Evolutionary conservation across 345 rosid genomes (phyloP).

Genomic region (Zanthoxylum bungeanum): DNA sequence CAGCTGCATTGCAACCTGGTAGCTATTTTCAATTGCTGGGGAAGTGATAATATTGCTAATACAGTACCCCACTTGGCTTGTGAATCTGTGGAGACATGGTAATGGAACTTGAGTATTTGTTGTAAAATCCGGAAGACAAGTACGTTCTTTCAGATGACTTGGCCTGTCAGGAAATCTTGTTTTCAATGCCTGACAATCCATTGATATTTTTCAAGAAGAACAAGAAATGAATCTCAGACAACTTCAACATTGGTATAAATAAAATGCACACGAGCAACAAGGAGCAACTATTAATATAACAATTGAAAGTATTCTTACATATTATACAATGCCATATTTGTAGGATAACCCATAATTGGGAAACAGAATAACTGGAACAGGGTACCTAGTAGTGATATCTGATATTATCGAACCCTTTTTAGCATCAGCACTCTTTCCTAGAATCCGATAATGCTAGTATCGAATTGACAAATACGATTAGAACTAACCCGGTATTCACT

Average conservation of each 20-base stretch:
- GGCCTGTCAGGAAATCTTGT: no score
- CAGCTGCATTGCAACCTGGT: no score
- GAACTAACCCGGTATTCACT: constrained; percentile 8
- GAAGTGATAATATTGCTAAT: no score
- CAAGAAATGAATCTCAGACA: constrained; percentile 4
- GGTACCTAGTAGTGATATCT: not conserved
- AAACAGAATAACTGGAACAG: not conserved
- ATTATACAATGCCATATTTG: not conserved
- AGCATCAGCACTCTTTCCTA: not conserved
- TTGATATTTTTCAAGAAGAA: constrained; percentile 24
- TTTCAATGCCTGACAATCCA: not conserved
- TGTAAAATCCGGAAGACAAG: no score
- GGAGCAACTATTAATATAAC: not conserved
- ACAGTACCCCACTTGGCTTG: no score
- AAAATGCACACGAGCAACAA: not conserved
- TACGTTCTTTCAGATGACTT: no score
- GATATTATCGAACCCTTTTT: not conserved
- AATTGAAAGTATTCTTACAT: not conserved
- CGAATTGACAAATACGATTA: not conserved
- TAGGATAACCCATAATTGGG: not conserved
- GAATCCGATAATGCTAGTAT: no score
- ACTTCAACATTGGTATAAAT: not conserved
- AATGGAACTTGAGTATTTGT: no score
- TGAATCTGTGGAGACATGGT: no score
- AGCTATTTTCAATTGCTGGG: no score